Conservation (phyloP, 805 yeast genomes). For the Ogataea siamensis region DNA sequence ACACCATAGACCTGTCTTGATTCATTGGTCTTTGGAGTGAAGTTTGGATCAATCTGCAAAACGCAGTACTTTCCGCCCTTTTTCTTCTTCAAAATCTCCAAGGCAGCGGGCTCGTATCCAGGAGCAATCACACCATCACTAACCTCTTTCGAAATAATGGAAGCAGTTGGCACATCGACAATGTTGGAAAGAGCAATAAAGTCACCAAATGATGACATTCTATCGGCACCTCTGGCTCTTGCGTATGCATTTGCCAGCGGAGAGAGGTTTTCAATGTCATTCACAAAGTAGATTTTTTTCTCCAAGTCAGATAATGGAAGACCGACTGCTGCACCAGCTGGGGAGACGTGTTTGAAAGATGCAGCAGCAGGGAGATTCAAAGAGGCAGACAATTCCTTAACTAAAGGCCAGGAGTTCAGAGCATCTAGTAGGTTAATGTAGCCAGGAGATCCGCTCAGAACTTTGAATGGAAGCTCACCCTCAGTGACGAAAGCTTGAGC, state of each 20-base stretch:
- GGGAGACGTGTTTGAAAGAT: slow-evolving; percentile 97
- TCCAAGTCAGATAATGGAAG: slow-evolving; percentile 87
- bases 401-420: slow-evolving; percentile 97
- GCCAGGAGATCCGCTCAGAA: slow-evolving; percentile 93
- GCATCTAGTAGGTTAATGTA: slow-evolving; percentile 96
- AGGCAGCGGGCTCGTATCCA: slow-evolving; percentile 89
- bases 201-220: slow-evolving; percentile 99
- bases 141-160: slow-evolving; percentile 95
- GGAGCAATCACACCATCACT: slow-evolving; percentile 99
- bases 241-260: slow-evolving; percentile 98
- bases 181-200: slow-evolving; percentile 95
- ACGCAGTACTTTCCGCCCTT: slow-evolving; percentile 97
- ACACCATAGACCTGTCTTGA: slow-evolving; percentile 96
- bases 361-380: slow-evolving; percentile 98
- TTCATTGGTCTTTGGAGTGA: slow-evolving; percentile 75
- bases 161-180: slow-evolving; percentile 95
- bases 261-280: slow-evolving; percentile 89
- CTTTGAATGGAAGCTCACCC: slow-evolving; percentile 92
- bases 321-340: slow-evolving; percentile 99
- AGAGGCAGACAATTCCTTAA: slow-evolving; percentile 92
- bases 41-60: slow-evolving; percentile 93
- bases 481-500: slow-evolving; percentile 91
- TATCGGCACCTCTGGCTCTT: slow-evolving; percentile 99
- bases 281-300: slow-evolving; percentile 93
- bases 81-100: slow-evolving; percentile 83